These are phyloP conservation scores for Cytidiella melzeri DNA, from an alignment of 768 basidiomycete genomes.

Conservation along the genomic window DNA sequence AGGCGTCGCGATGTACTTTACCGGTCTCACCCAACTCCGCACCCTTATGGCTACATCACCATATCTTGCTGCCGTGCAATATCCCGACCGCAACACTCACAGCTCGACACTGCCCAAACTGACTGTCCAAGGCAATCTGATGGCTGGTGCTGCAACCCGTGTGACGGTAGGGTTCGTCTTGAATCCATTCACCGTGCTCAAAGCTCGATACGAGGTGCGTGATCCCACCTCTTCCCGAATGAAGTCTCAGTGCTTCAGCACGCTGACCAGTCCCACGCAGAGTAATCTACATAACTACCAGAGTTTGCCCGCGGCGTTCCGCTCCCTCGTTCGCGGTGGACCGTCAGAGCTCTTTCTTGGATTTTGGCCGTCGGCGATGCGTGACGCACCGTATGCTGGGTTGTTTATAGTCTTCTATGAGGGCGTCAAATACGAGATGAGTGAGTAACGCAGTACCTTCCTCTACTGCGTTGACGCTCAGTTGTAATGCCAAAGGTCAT, in stretches of 20 bases:
- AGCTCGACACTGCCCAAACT: conserved; percentile 64
- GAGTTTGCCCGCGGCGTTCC: conserved; percentile 52
- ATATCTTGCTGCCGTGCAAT: conserved; percentile 46
- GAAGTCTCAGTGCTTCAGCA: not conserved
- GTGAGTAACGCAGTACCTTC: conserved; percentile 29
- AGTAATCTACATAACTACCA: conserved; percentile 74
- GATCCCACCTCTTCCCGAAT: not conserved
- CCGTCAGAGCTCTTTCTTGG: conserved; percentile 81
- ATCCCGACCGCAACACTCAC: conserved; percentile 12
- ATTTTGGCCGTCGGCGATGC: conserved; percentile 79
- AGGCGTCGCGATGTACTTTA: conserved; percentile 90
- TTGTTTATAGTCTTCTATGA: conserved; percentile 88
- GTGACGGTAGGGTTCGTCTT: conserved; percentile 76
- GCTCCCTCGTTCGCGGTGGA: conserved; percentile 60
- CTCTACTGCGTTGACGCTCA: too few species aligned
- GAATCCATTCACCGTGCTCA: conserved; percentile 88
- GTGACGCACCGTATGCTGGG: conserved; percentile 93
- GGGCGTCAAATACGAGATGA: conserved; percentile 67
- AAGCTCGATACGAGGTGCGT: conserved; percentile 85
- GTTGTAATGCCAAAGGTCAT: conserved; percentile 1
- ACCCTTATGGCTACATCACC: conserved; percentile 64
- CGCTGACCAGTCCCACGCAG: conserved; percentile 31
- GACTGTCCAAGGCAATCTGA: conserved; percentile 71
- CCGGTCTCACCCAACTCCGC: conserved; percentile 78
- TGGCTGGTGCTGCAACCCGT: conserved; percentile 81